Evolutionary conservation across 2,329 filamentous ascomycete genomes (phyloP).

Genomic region (Apiospora arundinis): DNA sequence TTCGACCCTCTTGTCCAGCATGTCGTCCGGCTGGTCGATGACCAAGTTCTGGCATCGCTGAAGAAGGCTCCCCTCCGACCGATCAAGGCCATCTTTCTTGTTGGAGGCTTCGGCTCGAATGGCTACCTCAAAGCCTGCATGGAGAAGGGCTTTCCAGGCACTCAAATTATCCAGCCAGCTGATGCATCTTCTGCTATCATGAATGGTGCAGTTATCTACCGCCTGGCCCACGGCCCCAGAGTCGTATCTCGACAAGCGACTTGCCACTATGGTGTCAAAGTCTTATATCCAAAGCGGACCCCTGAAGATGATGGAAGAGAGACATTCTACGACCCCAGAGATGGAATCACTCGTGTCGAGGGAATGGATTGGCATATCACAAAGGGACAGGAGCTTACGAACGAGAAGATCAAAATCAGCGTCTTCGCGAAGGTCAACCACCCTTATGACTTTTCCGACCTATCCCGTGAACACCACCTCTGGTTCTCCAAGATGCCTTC

Average conservation of each 20-base stretch:
- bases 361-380: background rate
- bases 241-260: background rate
- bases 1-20: slow-evolving; percentile 15
- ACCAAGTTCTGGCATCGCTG: background rate
- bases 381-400: slow-evolving; percentile 11
- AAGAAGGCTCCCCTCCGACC: background rate
- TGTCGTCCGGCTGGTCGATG: background rate
- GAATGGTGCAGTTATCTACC: background rate
- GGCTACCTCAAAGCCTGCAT: slow-evolving; percentile 42
- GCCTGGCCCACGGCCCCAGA: background rate
- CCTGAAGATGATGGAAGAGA: background rate
- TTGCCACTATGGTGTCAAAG: background rate
- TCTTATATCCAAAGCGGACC: no score
- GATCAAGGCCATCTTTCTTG: slow-evolving; percentile 41
- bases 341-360: background rate
- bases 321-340: background rate
- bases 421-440: accelerated
- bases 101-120: slow-evolving; percentile 46
- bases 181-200: slow-evolving; percentile 35
- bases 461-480: background rate
- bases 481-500: background rate
- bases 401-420: background rate
- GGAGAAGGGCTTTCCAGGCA: slow-evolving; percentile 29
- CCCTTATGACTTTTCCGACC: background rate
- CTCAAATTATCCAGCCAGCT: slow-evolving; percentile 40